Conservation (phyloP, 805 yeast genomes). For the Candida arabinofermentans region DNA sequence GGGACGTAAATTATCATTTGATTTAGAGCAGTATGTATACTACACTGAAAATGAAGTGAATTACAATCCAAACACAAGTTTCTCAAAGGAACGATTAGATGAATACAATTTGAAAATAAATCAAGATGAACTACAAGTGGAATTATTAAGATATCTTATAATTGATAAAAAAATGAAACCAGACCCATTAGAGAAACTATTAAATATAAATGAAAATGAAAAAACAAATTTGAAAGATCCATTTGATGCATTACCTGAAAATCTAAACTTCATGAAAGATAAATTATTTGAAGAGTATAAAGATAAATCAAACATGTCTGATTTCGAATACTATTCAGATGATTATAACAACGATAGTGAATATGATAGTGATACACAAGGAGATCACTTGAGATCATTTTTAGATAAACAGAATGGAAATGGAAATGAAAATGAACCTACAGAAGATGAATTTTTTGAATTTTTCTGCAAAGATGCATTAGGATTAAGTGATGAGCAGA, state of each 20-base stretch:
- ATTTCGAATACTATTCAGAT: conserved; percentile 17
- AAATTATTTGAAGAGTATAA: conserved; percentile 14
- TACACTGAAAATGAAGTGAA: conserved; percentile 64
- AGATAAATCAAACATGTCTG: conserved; percentile 9
- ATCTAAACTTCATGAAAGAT: neutral
- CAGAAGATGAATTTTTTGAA: conserved; percentile 70
- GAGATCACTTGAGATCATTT: conserved; percentile 4
- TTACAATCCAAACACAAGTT: conserved; percentile 87
- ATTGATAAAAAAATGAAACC: conserved; percentile 17
- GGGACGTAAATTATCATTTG: neutral
- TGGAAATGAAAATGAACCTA: conserved; percentile 41
- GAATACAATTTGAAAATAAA: conserved; percentile 14
- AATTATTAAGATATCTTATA: conserved; percentile 19
- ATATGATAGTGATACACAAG: conserved; percentile 20
- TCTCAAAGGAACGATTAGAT: conserved; percentile 2
- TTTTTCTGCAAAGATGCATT: conserved; percentile 54
- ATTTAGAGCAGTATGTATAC: neutral
- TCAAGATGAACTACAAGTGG: conserved; percentile 26
- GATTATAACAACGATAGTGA: conserved; percentile 20
- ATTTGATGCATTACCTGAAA: neutral
- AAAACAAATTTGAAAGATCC: conserved; percentile 1
- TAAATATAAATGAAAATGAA: conserved; percentile 13
- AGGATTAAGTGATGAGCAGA: conserved; percentile 41
- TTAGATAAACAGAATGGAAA: conserved; percentile 21
- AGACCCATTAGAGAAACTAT: neutral